Base-by-base conservation (phyloP, 1,284 basidiomycete genomes). In the Melampsora medusae region DNA sequence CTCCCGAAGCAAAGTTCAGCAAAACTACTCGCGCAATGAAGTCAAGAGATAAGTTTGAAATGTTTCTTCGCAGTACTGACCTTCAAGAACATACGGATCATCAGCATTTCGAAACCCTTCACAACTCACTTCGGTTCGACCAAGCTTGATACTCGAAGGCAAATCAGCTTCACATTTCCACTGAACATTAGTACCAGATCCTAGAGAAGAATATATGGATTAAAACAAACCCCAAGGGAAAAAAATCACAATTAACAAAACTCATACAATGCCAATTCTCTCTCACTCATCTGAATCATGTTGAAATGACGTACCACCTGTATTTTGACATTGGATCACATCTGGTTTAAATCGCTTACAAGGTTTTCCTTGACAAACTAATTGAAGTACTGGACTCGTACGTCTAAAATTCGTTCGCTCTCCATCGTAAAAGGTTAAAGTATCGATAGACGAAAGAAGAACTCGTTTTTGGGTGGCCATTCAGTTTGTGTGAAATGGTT, bases 161-260 rank as follows among this genome's bases (percentile, higher is more conserved):
- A 97, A 85, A 81, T 97, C 93, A 7, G 93, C 91, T 81, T 92
- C 89, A 82, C 94, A 97, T 90, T 92, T 74, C 68, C 73, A 75
- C 31, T 75, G 53, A 28, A 75, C 48, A 25, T 75, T 65, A 22
- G 6, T 68, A 14, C 73, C 73, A 12, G 66, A 75, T 61, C 73
- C 73, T 75, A 5, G 10, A 48, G 28, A 28, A 28, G 28, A 28
- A 28, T 28, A 28, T 28, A 28, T 28, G 1, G n/a, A n/a, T n/a
- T n/a, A n/a, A 28, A 28, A 28, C 1, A 1, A 28, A 28, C 1
- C 28, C 28, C 28, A 28, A 28, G 28, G 28, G 28, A 28, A 28
- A 28, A 28, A 28, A 28, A 33, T 42, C 1, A 12, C 62, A n/a
- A 64, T 31, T 10, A 64, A 28, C 61, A 33, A 19, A 35, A 78